Evolutionary conservation across 2,329 filamentous ascomycete genomes (phyloP).

Genomic region (Penicillium frequentans): DNA sequence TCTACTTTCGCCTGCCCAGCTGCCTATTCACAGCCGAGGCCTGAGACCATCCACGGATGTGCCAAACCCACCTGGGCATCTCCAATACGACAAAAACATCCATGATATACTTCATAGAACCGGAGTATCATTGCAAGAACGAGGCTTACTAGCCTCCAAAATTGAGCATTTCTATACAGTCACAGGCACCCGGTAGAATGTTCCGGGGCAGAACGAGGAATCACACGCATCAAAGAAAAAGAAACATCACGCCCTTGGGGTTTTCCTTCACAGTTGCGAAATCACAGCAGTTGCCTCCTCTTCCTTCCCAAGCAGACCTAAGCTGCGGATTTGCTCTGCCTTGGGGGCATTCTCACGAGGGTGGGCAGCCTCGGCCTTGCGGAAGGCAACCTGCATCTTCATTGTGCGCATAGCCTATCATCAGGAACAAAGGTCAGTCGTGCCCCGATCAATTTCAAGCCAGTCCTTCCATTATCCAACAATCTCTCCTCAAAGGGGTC

Average conservation of each 20-base stretch:
- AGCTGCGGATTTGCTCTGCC: constrained; percentile 80
- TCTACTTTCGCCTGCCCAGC: not conserved
- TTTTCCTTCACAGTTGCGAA: constrained; percentile 24
- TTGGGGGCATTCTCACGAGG: constrained; percentile 78
- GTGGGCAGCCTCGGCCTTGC: constrained; percentile 73
- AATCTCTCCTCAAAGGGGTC: not conserved
- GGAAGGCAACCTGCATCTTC: constrained; percentile 80
- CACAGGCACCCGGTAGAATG: constrained; percentile 24
- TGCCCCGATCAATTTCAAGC: not conserved
- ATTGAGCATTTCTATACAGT: constrained; percentile 37
- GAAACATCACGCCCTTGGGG: constrained; percentile 24
- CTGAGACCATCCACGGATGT: not conserved
- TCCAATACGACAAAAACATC: not conserved
- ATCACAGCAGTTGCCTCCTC: constrained; percentile 69
- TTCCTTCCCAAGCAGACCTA: constrained; percentile 81
- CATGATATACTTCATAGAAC: constrained; percentile 13
- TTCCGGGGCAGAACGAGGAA: constrained; percentile 25
- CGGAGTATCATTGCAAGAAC: constrained; percentile 28
- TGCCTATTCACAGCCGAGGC: not conserved
- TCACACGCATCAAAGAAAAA: constrained; percentile 28
- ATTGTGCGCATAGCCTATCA: constrained; percentile 72
- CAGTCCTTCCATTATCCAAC: not conserved
- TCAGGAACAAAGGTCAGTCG: constrained; percentile 5
- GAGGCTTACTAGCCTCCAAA: constrained; percentile 17
- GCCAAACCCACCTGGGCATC: not conserved